Evolutionary conservation across 345 rosid species (phyloP), one percentile per base, ranked within the genome.

Genomic region (Citrus hindsii): DNA sequence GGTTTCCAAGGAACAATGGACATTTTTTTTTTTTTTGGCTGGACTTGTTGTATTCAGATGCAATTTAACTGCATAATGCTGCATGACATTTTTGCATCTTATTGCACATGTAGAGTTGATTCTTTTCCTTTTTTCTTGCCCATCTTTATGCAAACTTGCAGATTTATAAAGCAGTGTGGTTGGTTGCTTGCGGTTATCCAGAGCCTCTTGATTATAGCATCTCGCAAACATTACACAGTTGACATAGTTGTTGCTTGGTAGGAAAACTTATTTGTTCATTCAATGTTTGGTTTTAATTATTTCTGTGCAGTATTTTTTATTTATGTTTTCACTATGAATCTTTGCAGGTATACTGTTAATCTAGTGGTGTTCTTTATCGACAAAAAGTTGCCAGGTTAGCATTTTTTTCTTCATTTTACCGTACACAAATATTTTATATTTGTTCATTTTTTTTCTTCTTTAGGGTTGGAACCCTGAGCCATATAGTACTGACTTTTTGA

Each of bases 161-260:
- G 99, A 90, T 93, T 83, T 76, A 84, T 97, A 83, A 94, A 94
- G 93, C 96, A 90, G 42, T 51, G 87, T 71, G 99, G 89, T 18
- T 97, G 99, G 98, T 78, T 89, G 79, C 75, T 76, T 80, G 99
- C 98, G 59, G 79, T 90, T n/a, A 75, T 88, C 82, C 99, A 92
- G 87, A 97, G 99, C 88, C 84, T 94, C 72, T 80, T 97, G 87
- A 97, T 97, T 58, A 73, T 97, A 69, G 98, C 99, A 25, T 97
- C 99, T 40, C 92, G 98, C 82, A 97, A 97, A 85, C 99, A 97
- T 91, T 97, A 97, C 89, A 90, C 93, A 0, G 98, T 94, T 9
- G 99, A 97, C 48, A 89, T 97, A 0, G 97, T 94, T 69, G 99
- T 97, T 82, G 99, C 99, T 28, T 94, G 99, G 99, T 96, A 85